phyloP scores from a whole-genome alignment of 1,139 yeast species.

The Candida tropicalis region DNA sequence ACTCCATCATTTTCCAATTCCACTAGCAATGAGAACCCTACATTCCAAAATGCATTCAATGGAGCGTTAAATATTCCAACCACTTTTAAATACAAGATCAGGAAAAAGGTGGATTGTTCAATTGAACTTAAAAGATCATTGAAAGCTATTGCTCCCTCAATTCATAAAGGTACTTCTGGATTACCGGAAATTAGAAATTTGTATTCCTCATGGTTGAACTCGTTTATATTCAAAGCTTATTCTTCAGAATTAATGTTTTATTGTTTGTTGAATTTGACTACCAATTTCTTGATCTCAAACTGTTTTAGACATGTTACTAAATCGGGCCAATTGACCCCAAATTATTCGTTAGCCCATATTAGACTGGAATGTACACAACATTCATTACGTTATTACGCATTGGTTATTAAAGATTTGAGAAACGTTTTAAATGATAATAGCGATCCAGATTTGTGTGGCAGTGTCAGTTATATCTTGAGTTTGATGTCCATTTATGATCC shows the following conservation, averaged over 20 bases:
- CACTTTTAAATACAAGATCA: constrained; percentile 16
- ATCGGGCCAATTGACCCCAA: too few relatives aligned
- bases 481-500: constrained; percentile 50
- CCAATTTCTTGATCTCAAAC: constrained; percentile 43
- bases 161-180: constrained; percentile 31
- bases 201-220: constrained; percentile 38
- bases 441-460: constrained; percentile 39
- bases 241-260: constrained; percentile 35
- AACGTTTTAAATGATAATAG: constrained; percentile 30
- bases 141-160: constrained; percentile 22
- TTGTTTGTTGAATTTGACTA: constrained; percentile 42
- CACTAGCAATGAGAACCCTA: background rate
- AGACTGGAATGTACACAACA: constrained; percentile 3
- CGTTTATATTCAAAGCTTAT: constrained; percentile 32
- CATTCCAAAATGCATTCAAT: background rate
- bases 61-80: constrained; percentile 18
- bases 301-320: too few relatives aligned
- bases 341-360: constrained; percentile 7
- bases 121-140: constrained; percentile 16
- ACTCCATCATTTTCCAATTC: background rate
- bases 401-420: constrained; percentile 39
- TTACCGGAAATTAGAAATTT: constrained; percentile 34
- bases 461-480: constrained; percentile 42
- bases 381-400: constrained; percentile 41
- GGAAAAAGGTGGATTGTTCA: constrained; percentile 21